Evolutionary conservation across 306 rosid genomes (phyloP), one percentile per base, ranked within the genome.

Genomic region (Boehmeria nivea): DNA sequence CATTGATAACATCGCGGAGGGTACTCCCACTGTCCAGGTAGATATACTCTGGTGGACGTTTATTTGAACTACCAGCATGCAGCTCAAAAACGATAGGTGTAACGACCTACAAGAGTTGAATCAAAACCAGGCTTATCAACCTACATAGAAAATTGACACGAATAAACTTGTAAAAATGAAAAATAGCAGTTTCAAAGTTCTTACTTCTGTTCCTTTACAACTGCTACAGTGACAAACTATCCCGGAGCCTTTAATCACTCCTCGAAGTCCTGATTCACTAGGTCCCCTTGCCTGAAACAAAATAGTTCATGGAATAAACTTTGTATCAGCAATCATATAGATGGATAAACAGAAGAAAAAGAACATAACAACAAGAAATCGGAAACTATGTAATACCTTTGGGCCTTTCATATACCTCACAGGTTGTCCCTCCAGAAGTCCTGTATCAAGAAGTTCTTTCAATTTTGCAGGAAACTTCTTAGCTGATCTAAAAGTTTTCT

Each of bases 61-160:
- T 87, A 70, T 79, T 83, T 57, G 84, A 50, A 70, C 99, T 87
- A 31, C 89, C 80, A 20, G 99, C 99, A 70, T 93, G 99, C 62
- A 82, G 65, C 83, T 93, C 99, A 77, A 81, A 93, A 65, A 63
- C 66, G 14, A 83, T 50, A 39, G 99, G 99, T 4, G 89, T 45
- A 58, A 85, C 78, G 72, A 77, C 84, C 99, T 93, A 73, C 58
- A n/a, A 65, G 54, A 61, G 26, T 51, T n/a, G n/a, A n/a, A n/a
- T n/a, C 10, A 33, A 33, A 33, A 33, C 38, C 38, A 33, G 38
- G 7, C 38, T 5, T 33, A 33, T 43, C 54, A 61, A 48, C 55
- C 42, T 1, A 40, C 36, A 15, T 27, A 25, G 16, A 27, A 5
- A 16, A 40, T 22, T 15, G 37, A 55, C 64, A 55, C n/a, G n/a